Evolutionary conservation across 1,139 yeast species (phyloP), one percentile per base, ranked within the genome.

Genomic region (Ashbya aceris): DNA sequence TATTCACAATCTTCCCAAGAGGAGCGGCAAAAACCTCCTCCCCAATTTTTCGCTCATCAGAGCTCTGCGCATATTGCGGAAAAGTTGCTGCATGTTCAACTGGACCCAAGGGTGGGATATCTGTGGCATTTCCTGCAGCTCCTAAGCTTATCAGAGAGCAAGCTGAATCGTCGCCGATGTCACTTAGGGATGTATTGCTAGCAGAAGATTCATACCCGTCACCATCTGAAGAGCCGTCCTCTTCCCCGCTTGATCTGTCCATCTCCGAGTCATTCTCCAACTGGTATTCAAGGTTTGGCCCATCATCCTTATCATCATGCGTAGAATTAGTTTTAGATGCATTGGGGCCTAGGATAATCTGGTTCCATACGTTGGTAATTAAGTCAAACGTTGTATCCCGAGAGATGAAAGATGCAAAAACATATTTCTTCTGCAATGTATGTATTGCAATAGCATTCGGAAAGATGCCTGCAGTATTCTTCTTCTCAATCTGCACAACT

Each of bases 401-500:
- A 7, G 79, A 68, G 30, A 82, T 65, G 48, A 83, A 78, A 0
- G 86, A 77, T 0, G 91, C 91, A 69, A 83, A 83, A 0, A 76
- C 71, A 54, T 78, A 79, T 51, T 76, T 79, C 40, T 80, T 81
- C 53, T 82, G 86, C 44, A 82, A 65, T 0, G 91, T 82, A 45
- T 79, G 72, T 29, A 83, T 73, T 30, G 78, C 75, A 58, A 83
- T 77, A 2, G 86, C 87, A 56, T 82, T 83, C 9, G 87, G 89
- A 48, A 83, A 80, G 20, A 83, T 66, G 2, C 77, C 83, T 0
- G 87, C 86, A 0, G 89, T 81, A 4, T 78, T 73, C 53, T 76
- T 77, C 60, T 82, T 82, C 53, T 80, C 87, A 36, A 83, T 73
- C 52, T 78, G 81, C 14, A 80, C 75, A 33, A 83, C 79, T 51